Percentiles rank a stretch among this genome's conserved stretches.
phyloP scores from a whole-genome alignment of 2,329 filamentous ascomycete genomes.

The Emericellopsis cladophorae region DNA sequence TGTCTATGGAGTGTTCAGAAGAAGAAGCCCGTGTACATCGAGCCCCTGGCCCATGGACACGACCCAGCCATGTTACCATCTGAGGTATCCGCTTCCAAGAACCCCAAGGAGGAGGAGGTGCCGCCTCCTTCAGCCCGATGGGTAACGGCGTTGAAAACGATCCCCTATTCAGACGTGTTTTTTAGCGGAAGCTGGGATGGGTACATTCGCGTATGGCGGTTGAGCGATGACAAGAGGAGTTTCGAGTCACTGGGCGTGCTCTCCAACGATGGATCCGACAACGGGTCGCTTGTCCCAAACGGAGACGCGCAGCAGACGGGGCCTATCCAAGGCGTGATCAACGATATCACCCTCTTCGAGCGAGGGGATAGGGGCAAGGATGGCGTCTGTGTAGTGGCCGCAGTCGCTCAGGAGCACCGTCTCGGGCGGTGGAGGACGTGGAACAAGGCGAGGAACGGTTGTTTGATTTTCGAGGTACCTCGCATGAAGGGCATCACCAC shows the following conservation, averaged over 20 bases:
- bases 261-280: slow-evolving; percentile 20
- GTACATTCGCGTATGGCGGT: slow-evolving; percentile 69
- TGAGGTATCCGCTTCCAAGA: slow-evolving; percentile 58
- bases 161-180: slow-evolving; percentile 85
- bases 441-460: slow-evolving; percentile 60
- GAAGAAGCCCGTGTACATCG: slow-evolving; percentile 82
- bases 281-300: slow-evolving; percentile 5
- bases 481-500: slow-evolving; percentile 19
- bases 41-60: slow-evolving; percentile 73
- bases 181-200: slow-evolving; percentile 90
- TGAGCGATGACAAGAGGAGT: slow-evolving; percentile 70
- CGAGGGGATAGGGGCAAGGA: slow-evolving; percentile 63
- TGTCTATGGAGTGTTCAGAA: slow-evolving; percentile 82
- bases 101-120: slow-evolving; percentile 47
- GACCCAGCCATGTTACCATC: slow-evolving; percentile 57
- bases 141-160: slow-evolving; percentile 76
- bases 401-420: slow-evolving; percentile 74
- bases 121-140: slow-evolving; percentile 62
- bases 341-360: slow-evolving; percentile 80
- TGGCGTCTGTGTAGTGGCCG: slow-evolving; percentile 75
- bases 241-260: slow-evolving; percentile 63
- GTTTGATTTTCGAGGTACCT: slow-evolving; percentile 77
- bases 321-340: slow-evolving; percentile 63
- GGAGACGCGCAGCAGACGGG: slow-evolving; percentile 13
- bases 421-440: slow-evolving; percentile 69